Evolutionary conservation across 2,329 filamentous ascomycete genomes (phyloP).

Genomic region (Davidsoniella australis): DNA sequence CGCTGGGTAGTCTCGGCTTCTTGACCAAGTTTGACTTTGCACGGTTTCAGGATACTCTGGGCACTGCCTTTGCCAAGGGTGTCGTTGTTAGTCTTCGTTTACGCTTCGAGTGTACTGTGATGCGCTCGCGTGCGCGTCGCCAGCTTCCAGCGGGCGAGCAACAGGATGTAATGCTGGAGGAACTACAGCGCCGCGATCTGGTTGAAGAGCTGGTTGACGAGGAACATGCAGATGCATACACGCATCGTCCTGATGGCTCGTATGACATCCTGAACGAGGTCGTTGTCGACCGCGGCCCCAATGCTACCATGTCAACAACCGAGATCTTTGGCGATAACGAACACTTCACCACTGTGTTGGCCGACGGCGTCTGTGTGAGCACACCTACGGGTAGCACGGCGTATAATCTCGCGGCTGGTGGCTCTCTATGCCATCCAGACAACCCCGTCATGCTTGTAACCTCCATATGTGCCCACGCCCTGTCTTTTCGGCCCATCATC

Average conservation of each 20-base stretch:
- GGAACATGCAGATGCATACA: conserved; percentile 66
- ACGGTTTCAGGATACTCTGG: conserved; percentile 51
- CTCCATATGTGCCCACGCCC: conserved; percentile 83
- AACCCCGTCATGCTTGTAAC: conserved; percentile 93
- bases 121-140: conserved; percentile 48
- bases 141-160: conserved; percentile 1
- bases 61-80: conserved; percentile 58
- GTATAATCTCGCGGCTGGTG: conserved; percentile 91
- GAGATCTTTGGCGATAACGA: conserved; percentile 92
- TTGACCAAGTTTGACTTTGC: conserved; percentile 92
- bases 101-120: conserved; percentile 83
- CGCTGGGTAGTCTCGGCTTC: conserved; percentile 82
- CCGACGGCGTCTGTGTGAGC: conserved; percentile 83
- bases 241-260: conserved; percentile 68
- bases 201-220: conserved; percentile 78
- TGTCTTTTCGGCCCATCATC: conserved; percentile 93
- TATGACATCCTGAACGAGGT: conserved; percentile 92
- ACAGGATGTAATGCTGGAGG: conserved; percentile 24
- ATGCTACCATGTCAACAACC: conserved; percentile 80
- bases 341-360: conserved; percentile 84
- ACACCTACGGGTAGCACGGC: conserved; percentile 91
- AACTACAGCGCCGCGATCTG: conserved; percentile 40
- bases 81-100: conserved; percentile 77
- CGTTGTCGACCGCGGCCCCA: conserved; percentile 88
- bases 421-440: conserved; percentile 85